A percentile compares a stretch with the other conserved stretches of the same genome.
phyloP scores from a whole-genome alignment of 768 basidiomycete species.

The Boletus insuetus region DNA sequence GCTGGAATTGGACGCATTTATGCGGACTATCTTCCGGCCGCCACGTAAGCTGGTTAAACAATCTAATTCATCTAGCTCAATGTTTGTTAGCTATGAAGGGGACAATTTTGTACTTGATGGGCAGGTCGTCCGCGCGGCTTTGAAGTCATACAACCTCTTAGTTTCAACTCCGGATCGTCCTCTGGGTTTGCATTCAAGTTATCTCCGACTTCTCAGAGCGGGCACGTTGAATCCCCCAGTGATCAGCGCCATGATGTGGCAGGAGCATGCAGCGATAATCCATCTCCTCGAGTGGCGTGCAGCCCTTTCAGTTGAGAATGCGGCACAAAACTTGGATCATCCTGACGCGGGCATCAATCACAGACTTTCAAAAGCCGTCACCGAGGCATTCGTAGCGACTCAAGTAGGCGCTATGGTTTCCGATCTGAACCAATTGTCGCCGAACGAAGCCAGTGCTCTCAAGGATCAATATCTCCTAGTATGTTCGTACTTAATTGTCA shows the following conservation, averaged over 20 bases:
- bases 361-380: constrained; percentile 59
- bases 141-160: constrained; percentile 57
- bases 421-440: constrained; percentile 21
- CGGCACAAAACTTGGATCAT: constrained; percentile 34
- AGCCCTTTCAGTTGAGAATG: constrained; percentile 50
- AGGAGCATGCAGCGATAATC: constrained; percentile 39
- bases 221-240: constrained; percentile 17
- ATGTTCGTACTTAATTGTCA: constrained; percentile 7
- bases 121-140: constrained; percentile 69
- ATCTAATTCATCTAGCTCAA: background rate
- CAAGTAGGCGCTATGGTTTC: constrained; percentile 51
- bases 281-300: constrained; percentile 64
- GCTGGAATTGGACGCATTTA: constrained; percentile 64
- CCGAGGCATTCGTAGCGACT: constrained; percentile 65
- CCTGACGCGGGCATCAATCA: constrained; percentile 55
- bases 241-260: constrained; percentile 31
- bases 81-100: constrained; percentile 57
- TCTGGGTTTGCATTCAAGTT: constrained; percentile 29
- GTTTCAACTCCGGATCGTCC: constrained; percentile 20
- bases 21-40: constrained; percentile 61
- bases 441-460: constrained; percentile 19
- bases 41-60: constrained; percentile 45
- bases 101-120: constrained; percentile 77
- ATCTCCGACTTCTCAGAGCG: constrained; percentile 51
- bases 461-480: constrained; percentile 27